Evolutionary conservation across 1,284 basidiomycete species (phyloP), one percentile per base, ranked within the genome.

Genomic region (Heterobasidion irregulare): DNA sequence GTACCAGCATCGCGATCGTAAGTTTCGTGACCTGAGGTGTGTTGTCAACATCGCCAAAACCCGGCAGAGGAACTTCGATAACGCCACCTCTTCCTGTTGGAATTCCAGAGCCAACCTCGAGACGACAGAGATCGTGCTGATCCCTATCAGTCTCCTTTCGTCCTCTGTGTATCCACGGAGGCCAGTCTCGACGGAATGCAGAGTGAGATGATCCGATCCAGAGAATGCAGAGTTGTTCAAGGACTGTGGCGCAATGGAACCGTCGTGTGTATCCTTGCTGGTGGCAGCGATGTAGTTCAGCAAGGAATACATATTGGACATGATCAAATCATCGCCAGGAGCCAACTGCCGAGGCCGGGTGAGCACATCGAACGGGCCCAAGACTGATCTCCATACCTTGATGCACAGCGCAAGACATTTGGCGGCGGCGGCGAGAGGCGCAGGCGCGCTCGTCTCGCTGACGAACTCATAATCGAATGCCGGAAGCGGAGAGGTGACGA

Each of bases 241-340:
- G 18, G 76, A 57, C 54, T 77, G 70, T 18, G 75, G 65, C 59
- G 69, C 70, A 47, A 61, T 69, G 1, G 75, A 70, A 59, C 68
- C 74, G 55, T 84, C 87, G 44, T 79, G 78, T 45, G 83, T 77
- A 54, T 86, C 92, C 68, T 86, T 87, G 72, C 82, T 91, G 15
- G 84, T 89, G 41, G 83, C 84, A 2, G 88, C 84, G 56, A 98
- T 87, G 65, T 92, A 91, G 66, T 98, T 98, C 58, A 98, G 78
- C 13, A 98, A 79, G 8, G 94, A 95, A 69, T 98, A 98, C 83
- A 97, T 90, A 62, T 94, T 94, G 2, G 94, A 97, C 78, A 95
- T 88, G 63, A 94, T 82, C 49, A 95, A 80, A 67, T 96, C 94
- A 62, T 96, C 92, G 54, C 91, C 91, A 7, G 90, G 87, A 12